Evolutionary conservation across 495 filamentous ascomycete genomes (phyloP).

Genomic region (Penicillium simplicissimum): DNA sequence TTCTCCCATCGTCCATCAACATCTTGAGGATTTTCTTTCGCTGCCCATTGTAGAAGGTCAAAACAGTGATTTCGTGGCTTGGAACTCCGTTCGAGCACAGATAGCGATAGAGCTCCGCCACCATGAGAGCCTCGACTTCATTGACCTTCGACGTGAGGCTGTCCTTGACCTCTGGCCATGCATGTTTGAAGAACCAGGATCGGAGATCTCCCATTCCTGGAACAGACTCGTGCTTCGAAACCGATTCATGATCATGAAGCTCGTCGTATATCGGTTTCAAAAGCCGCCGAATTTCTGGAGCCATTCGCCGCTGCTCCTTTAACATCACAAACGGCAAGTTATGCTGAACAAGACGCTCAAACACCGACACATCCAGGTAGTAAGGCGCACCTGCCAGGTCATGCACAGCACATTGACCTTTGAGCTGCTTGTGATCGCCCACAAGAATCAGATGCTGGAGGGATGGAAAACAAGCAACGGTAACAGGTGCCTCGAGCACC

Average conservation of each 20-base stretch:
- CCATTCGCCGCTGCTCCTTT: slow-evolving; percentile 68
- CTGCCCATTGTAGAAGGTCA: slow-evolving; percentile 94
- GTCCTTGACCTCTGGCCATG: slow-evolving; percentile 65
- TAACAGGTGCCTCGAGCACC: slow-evolving; percentile 65
- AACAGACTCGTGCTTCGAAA: slow-evolving; percentile 59
- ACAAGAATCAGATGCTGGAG: slow-evolving; percentile 75
- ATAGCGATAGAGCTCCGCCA: slow-evolving; percentile 70
- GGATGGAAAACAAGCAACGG: slow-evolving; percentile 63
- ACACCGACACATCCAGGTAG: slow-evolving; percentile 67
- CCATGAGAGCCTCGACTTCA: slow-evolving; percentile 72
- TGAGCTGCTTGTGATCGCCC: slow-evolving; percentile 74
- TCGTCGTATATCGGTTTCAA: slow-evolving; percentile 66
- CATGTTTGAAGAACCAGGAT: slow-evolving; percentile 72
- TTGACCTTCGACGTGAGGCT: slow-evolving; percentile 71
- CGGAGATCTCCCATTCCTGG: slow-evolving; percentile 77
- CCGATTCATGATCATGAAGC: slow-evolving; percentile 69
- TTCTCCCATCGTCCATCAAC: slow-evolving; percentile 53
- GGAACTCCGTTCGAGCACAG: slow-evolving; percentile 66
- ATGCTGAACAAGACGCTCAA: slow-evolving; percentile 76
- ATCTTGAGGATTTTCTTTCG: slow-evolving; percentile 59
- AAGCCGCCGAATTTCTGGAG: slow-evolving; percentile 65
- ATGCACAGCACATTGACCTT: slow-evolving; percentile 58
- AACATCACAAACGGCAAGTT: slow-evolving; percentile 62
- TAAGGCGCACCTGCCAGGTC: slow-evolving; percentile 58
- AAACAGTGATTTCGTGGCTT: slow-evolving; percentile 67